Percentiles rank a stretch among this genome's conserved stretches.
Conservation (phyloP, 306 rosid genomes). For the Cucumis cinereus region DNA sequence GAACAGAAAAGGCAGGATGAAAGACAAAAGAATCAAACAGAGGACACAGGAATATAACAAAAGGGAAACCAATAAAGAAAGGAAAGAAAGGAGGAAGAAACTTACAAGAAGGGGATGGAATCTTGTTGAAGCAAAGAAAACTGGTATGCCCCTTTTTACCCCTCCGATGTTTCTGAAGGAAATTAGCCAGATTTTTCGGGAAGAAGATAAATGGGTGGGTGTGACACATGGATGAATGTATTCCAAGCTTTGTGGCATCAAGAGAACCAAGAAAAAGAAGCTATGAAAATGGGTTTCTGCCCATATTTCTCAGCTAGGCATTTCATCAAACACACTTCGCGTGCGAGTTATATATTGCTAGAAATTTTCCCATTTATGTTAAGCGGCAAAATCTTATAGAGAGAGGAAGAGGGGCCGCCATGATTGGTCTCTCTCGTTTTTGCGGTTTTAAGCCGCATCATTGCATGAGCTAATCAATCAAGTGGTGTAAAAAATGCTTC, state of each 20-base stretch:
- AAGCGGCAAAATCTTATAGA: not conserved
- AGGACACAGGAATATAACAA: constrained; percentile 24
- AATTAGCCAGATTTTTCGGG: not conserved
- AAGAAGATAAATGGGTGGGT: not conserved
- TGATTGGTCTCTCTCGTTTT: not conserved
- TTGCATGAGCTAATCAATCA: constrained; percentile 5
- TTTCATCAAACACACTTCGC: constrained; percentile 4
- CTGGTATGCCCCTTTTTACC: not conserved
- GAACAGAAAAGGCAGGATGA: not conserved
- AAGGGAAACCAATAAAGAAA: constrained; percentile 2
- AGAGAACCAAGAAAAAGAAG: not conserved
- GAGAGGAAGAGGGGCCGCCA: not conserved
- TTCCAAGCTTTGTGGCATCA: constrained; percentile 6
- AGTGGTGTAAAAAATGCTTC: not conserved
- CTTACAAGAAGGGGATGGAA: constrained; percentile 55
- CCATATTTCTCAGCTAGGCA: not conserved
- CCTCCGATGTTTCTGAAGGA: not conserved
- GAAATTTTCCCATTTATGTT: not conserved
- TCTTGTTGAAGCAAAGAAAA: constrained; percentile 58
- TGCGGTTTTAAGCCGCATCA: constrained; percentile 3
- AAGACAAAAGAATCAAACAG: constrained; percentile 14
- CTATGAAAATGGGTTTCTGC: not conserved
- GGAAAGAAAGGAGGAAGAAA: constrained; percentile 23
- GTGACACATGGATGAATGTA: not conserved
- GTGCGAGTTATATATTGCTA: not conserved